These are phyloP conservation scores for Fomitopsis serialis DNA, from an alignment of 768 basidiomycete genomes.

Conservation along the genomic window DNA sequence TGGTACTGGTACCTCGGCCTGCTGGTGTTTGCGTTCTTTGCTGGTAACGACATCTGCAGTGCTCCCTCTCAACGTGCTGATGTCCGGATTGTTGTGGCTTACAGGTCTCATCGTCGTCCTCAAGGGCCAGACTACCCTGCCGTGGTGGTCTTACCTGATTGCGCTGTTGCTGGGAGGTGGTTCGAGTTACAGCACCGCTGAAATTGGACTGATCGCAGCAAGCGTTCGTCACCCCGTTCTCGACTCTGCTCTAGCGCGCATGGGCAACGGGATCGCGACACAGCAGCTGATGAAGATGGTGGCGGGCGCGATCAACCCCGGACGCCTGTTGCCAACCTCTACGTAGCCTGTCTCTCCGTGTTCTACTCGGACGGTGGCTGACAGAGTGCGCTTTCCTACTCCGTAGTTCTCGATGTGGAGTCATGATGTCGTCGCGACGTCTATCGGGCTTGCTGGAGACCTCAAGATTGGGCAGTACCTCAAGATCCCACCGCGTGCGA, in stretches of 20 bases:
- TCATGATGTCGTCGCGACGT: constrained; percentile 53
- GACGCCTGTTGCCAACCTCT: constrained; percentile 67
- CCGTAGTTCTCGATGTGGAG: constrained; percentile 63
- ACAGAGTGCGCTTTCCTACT: background rate
- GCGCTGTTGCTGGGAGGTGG: constrained; percentile 44
- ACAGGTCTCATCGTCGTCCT: constrained; percentile 53
- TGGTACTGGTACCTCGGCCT: constrained; percentile 56
- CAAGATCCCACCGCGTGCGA: constrained; percentile 62
- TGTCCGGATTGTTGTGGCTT: constrained; percentile 6
- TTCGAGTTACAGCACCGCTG: background rate
- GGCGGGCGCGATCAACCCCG: constrained; percentile 53
- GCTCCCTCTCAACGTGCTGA: too few relatives aligned
- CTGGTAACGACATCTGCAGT: constrained; percentile 33
- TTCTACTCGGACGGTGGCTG: background rate
- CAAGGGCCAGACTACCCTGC: constrained; percentile 55
- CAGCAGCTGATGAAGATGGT: constrained; percentile 65
- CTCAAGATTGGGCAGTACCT: constrained; percentile 55
- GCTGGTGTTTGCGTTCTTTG: constrained; percentile 45
- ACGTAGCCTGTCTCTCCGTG: constrained; percentile 29
- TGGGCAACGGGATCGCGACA: constrained; percentile 57
- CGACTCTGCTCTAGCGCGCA: constrained; percentile 50
- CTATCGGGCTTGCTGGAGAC: constrained; percentile 46
- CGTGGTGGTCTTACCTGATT: constrained; percentile 58
- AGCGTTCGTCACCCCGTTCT: constrained; percentile 41
- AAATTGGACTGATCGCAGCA: too few relatives aligned